A percentile compares a stretch with the other conserved stretches of the same genome.
phyloP scores from a whole-genome alignment of 1,284 basidiomycete genomes.

The Coniferiporia sulphurascens region DNA sequence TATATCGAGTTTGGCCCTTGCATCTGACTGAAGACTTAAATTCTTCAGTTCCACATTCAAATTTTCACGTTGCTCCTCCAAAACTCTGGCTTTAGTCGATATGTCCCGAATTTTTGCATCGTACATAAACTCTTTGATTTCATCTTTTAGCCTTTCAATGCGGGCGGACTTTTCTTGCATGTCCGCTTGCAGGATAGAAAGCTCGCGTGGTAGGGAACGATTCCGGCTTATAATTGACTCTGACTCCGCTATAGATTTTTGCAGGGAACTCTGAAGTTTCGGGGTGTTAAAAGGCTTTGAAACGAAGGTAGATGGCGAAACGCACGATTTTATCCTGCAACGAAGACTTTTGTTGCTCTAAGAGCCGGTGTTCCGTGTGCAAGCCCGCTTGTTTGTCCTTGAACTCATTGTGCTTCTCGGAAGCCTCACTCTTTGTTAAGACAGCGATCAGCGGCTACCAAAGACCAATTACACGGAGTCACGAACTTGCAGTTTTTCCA shows the following conservation, averaged over 20 bases:
- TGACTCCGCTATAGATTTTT: constrained; percentile 44
- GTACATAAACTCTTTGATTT: constrained; percentile 58
- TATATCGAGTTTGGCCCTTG: constrained; percentile 76
- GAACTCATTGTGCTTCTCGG: constrained; percentile 52
- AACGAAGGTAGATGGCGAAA: background rate
- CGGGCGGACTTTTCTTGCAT: constrained; percentile 64
- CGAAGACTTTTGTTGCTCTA: constrained; percentile 47
- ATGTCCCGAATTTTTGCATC: constrained; percentile 69
- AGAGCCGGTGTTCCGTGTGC: constrained; percentile 46
- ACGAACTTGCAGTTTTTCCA: constrained; percentile 58
- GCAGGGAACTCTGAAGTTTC: constrained; percentile 21
- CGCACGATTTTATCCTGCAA: constrained; percentile 62
- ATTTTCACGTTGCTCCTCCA: constrained; percentile 71
- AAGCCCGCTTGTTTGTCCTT: constrained; percentile 48
- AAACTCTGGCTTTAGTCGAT: constrained; percentile 44
- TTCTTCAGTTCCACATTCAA: constrained; percentile 70
- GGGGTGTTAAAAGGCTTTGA: background rate
- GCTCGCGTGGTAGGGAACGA: constrained; percentile 50
- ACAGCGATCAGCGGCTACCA: constrained; percentile 6
- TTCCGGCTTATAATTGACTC: constrained; percentile 56
- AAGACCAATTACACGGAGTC: background rate
- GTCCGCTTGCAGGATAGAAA: constrained; percentile 56
- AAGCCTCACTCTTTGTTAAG: constrained; percentile 42
- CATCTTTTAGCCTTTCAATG: constrained; percentile 50
- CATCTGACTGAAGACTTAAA: constrained; percentile 79